Base-by-base conservation (phyloP, 2,329 filamentous ascomycete genomes). In the Ceratocystiopsis sp. region DNA sequence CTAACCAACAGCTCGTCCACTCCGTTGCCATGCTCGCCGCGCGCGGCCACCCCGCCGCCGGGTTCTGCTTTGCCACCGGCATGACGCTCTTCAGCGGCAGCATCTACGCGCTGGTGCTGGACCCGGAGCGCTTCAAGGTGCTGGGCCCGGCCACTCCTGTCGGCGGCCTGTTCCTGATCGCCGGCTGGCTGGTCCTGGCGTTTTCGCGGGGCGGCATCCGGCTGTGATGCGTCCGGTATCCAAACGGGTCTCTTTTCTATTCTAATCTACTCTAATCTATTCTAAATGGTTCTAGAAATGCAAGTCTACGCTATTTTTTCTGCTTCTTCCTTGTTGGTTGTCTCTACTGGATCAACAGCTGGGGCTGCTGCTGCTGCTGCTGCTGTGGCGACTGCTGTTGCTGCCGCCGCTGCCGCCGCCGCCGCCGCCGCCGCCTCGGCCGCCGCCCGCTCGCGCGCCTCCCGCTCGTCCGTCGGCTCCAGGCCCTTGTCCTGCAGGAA, bases 21-120 rank as follows among this genome's bases (percentile, higher is more conserved):
- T 73, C 73, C 14, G 63, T 69, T 32, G 71, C 71, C 36, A 59
- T 80, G 39, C 70, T 80, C 21, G 59, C 78, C 17, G 65, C 73
- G 2, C 72, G 73, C 12, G 62, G 67, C 49, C 70, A 74, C 52
- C 71, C 67, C 32, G 52, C 75, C 18, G 74, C 75, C 16, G 69
- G 69, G 42, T 59, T 59, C 2, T 61, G 79, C n/a, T 71, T 80
- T 54, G 69, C 71, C 0, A 72, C 72, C 0, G 77, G 78, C 42
- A 80, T 80, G 63, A 73, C 72, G 4, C 68, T 79, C 65, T 81
- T 81, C 58, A 73, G 68, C 46, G 78, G 78, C 2, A 73, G 68
- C 53, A 68, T 82, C 49, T 82, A 82, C 55, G 62, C 74, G 11
- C 64, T 81, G 11, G 65, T 72, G 0, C 61, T 81, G n/a, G 69